These are phyloP conservation scores for Nephromyces sp. DNA, from an alignment of 169 alveolate genomes.

Conservation along the genomic window DNA sequence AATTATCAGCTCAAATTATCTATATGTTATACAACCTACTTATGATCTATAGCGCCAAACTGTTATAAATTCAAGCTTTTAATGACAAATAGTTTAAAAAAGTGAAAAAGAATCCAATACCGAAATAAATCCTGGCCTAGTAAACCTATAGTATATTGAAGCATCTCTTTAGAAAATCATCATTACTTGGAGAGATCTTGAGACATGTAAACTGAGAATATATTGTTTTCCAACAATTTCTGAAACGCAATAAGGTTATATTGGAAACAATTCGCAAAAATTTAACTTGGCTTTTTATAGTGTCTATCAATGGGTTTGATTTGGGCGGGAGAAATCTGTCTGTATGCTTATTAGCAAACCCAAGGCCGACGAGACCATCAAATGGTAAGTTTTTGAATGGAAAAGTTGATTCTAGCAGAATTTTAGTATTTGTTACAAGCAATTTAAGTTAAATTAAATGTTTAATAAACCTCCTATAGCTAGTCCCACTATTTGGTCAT, in stretches of 20 bases:
- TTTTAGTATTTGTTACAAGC: background rate
- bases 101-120: conserved; percentile 4
- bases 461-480: conserved; percentile 58
- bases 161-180: background rate
- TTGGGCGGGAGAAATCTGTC: conserved; percentile 31
- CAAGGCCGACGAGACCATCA: conserved; percentile 85
- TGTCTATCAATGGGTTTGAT: conserved; percentile 54
- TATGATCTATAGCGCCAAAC: conserved; percentile 76
- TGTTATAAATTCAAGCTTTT: conserved; percentile 36
- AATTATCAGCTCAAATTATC: no score
- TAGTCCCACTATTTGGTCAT: conserved; percentile 72
- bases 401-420: conserved; percentile 54
- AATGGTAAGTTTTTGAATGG: conserved; percentile 81
- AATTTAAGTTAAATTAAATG: background rate
- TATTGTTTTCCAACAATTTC: conserved; percentile 59
- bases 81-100: background rate
- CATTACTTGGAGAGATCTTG: conserved; percentile 38
- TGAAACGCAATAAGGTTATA: background rate
- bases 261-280: background rate
- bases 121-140: conserved; percentile 38
- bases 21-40: conserved; percentile 39
- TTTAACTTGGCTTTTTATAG: conserved; percentile 46
- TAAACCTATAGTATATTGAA: conserved; percentile 2
- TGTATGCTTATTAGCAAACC: conserved; percentile 66
- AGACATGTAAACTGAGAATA: conserved; percentile 70